These are phyloP conservation scores for Pestalotiopsis sp. DNA, from an alignment of 2,329 filamentous ascomycete genomes.

Conservation along the genomic window DNA sequence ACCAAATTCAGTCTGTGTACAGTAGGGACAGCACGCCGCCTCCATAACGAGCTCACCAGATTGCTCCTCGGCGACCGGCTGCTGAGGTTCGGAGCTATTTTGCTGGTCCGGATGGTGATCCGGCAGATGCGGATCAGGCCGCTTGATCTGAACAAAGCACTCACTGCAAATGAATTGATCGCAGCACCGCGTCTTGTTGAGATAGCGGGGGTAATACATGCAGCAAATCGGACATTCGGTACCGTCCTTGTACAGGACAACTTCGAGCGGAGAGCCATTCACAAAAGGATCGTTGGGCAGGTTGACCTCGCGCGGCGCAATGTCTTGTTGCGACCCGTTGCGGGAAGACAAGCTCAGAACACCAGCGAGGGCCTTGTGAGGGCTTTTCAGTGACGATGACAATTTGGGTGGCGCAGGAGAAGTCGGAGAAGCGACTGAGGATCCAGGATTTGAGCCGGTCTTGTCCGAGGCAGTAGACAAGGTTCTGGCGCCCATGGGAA, in stretches of 20 bases:
- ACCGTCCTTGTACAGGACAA: conserved; percentile 89
- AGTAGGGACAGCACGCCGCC: conserved; percentile 91
- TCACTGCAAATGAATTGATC: conserved; percentile 97
- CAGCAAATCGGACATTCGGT: conserved; percentile 96
- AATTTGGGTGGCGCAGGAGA: conserved; percentile 51
- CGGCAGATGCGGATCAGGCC: conserved; percentile 76
- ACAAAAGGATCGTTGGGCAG: conserved; percentile 84
- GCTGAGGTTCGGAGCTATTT: conserved; percentile 24
- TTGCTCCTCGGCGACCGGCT: conserved; percentile 48
- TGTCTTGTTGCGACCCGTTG: conserved; percentile 72
- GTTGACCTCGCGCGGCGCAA: conserved; percentile 76
- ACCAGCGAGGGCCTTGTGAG: conserved; percentile 87
- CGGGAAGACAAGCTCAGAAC: conserved; percentile 75
- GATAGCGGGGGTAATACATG: conserved; percentile 89
- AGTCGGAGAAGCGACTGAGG: conserved; percentile 61
- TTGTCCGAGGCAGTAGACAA: conserved; percentile 79
- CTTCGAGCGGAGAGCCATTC: conserved; percentile 92
- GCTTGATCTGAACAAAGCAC: conserved; percentile 96
- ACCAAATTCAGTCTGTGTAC: conserved; percentile 91
- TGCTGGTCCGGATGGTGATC: conserved; percentile 63
- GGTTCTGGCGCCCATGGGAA: conserved; percentile 78
- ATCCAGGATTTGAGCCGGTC: conserved; percentile 62
- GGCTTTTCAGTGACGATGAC: conserved; percentile 71
- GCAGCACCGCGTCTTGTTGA: conserved; percentile 94
- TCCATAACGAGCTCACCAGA: conserved; percentile 81